Base-by-base conservation (phyloP, 2,329 filamentous ascomycete genomes). In the Pezicula neosporulosa region DNA sequence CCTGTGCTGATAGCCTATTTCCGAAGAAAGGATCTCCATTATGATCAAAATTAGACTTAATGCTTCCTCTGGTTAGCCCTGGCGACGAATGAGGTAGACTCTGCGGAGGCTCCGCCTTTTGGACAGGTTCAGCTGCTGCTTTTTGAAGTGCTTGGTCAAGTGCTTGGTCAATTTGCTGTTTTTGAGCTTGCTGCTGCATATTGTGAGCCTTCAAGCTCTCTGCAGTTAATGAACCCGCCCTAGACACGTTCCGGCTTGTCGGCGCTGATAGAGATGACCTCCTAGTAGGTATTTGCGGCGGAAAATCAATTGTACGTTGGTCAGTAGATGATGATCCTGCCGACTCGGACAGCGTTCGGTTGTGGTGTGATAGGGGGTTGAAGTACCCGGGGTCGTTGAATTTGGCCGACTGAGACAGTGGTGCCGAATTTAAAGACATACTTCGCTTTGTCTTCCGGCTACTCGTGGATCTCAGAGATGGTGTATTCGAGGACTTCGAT, bases 201-300 rank as follows among this genome's bases (percentile, higher is more conserved):
- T 80, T 77, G 54, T 81, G 79, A n/a, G 78, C 74, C 51, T 76
- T 76, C 35, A 83, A 65, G 56, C 81, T 85, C 50, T 83, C 81
- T 0, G 78, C 70, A 5, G 81, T 84, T 51, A 85, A 62, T 0
- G 82, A 85, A 3, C 72, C 76, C 9, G 76, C 70, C 28, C 80
- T 70, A 10, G 78, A 82, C 6, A 64, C 70, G 57, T 82, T 82
- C 38, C 79, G 74, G 61, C 81, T 86, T 1, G 81, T 83, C 2
- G 81, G 79, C 2, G 82, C 82, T 3, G 83, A 86, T 7, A 85
- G 69, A 13, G 82, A 86, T 2, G 83, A 85, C 38, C 76, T 76
- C 41, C 82, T 76, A 33, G 70, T 64, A 1, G 82, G 82, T 30
- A 85, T 76, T 7, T 70, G 68, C 9, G 82, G 83, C 9, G 82